A percentile compares a stretch with the other conserved stretches of the same genome.
phyloP scores from a whole-genome alignment of 495 filamentous ascomycete species.

The Delitschia confertaspora region DNA sequence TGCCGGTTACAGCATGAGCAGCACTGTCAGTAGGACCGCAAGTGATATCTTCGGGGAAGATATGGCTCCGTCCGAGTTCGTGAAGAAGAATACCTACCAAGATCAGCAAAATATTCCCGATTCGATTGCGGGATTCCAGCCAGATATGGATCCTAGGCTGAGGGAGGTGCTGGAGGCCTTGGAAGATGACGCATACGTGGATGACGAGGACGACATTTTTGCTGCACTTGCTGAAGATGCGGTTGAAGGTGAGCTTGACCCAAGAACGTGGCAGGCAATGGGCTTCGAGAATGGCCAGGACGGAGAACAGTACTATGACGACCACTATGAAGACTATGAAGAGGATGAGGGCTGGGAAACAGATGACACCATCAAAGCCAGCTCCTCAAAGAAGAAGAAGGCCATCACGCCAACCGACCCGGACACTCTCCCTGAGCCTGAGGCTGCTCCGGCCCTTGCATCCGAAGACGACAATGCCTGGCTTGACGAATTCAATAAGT shows the following conservation, averaged over 20 bases:
- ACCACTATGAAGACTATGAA: conserved; percentile 47
- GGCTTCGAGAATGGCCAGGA: conserved; percentile 14
- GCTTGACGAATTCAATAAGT: conserved; percentile 82
- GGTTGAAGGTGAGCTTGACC: conserved; percentile 66
- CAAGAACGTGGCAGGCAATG: conserved; percentile 49
- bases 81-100: conserved; percentile 70
- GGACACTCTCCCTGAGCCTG: conserved; percentile 27
- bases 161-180: conserved; percentile 89
- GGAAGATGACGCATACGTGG: conserved; percentile 93
- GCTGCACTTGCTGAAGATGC: conserved; percentile 64
- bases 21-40: conserved; percentile 25
- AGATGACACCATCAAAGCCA: conserved; percentile 76
- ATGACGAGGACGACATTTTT: conserved; percentile 71
- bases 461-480: conserved; percentile 58
- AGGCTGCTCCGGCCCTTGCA: conserved; percentile 41
- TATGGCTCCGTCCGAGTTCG: conserved; percentile 60
- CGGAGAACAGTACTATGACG: conserved; percentile 46
- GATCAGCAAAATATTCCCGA: conserved; percentile 91
- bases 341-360: conserved; percentile 83
- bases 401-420: conserved; percentile 17
- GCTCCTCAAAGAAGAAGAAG: conserved; percentile 22
- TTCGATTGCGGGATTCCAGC: conserved; percentile 83
- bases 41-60: conserved; percentile 52
- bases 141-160: conserved; percentile 93
- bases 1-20: conserved; percentile 32